These are phyloP conservation scores for Elymus sibiricus DNA, from an alignment of 176 grass and related monocot species.

Conservation along the genomic window DNA sequence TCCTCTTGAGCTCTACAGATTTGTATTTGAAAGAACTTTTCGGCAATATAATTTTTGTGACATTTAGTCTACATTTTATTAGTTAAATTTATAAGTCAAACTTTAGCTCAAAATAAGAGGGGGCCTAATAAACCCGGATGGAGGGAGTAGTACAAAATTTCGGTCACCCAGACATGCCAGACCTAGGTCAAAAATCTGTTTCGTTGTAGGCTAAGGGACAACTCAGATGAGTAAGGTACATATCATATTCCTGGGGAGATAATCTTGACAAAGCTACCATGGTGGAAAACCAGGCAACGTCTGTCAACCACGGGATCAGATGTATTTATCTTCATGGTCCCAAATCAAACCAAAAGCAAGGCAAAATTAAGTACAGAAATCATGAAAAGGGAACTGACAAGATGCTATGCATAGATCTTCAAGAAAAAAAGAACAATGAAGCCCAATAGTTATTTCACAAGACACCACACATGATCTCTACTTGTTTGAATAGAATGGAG, in stretches of 20 bases:
- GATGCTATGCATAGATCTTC: not conserved
- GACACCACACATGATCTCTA: not conserved
- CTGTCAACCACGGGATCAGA: constrained; percentile 41
- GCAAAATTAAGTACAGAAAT: not conserved
- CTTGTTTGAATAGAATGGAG: constrained; percentile 35
- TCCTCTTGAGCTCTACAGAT: too few relatives aligned
- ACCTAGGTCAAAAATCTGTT: not conserved
- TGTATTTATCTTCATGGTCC: constrained; percentile 62
- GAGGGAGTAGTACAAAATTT: not conserved
- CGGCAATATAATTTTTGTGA: too few relatives aligned
- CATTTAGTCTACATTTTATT: too few relatives aligned
- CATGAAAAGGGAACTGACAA: not conserved
- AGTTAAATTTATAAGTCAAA: too few relatives aligned
- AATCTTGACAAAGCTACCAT: constrained; percentile 51
- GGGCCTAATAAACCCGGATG: too few relatives aligned
- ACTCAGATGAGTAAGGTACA: constrained; percentile 84
- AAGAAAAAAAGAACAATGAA: not conserved
- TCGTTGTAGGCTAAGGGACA: constrained; percentile 26
- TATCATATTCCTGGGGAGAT: constrained; percentile 49
- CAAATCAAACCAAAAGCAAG: constrained; percentile 11
- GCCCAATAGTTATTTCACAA: not conserved
- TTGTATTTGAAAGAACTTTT: too few relatives aligned
- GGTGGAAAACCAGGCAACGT: constrained; percentile 44
- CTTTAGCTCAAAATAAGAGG: too few relatives aligned
- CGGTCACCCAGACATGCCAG: not conserved